Conservation (phyloP, 139 green algal genomes). For the Pseudopediastrum boryanum region DNA sequence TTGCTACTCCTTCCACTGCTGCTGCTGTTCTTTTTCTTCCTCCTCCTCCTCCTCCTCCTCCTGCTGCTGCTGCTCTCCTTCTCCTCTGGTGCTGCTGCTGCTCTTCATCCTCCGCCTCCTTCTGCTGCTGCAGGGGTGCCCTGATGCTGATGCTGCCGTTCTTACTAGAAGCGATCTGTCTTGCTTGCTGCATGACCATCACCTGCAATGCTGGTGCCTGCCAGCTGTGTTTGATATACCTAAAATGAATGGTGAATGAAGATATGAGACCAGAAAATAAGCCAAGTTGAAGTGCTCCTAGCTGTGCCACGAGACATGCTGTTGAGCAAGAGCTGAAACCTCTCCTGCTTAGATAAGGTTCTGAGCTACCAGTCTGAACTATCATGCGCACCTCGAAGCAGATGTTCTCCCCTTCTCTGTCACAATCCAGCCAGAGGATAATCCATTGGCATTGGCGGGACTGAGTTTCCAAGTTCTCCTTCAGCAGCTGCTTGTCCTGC, state of each 20-base stretch:
- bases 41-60: neutral
- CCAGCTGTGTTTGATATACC: too few species aligned
- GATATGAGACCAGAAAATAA: too few species aligned
- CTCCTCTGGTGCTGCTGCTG: neutral
- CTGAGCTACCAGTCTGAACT: too few species aligned
- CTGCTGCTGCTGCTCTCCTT: neutral
- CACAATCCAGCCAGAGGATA: constrained; percentile 98
- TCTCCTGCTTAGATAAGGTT: too few species aligned
- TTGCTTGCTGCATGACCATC: neutral
- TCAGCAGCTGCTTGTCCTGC: constrained; percentile 74
- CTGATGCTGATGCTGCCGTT: neutral
- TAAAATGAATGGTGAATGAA: too few species aligned
- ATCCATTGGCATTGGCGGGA: constrained; percentile 74
- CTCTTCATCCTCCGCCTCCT: neutral
- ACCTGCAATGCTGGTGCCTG: too few species aligned
- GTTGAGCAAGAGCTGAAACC: too few species aligned
- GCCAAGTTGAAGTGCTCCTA: too few species aligned
- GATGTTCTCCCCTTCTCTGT: constrained; percentile 98
- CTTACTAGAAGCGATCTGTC: neutral
- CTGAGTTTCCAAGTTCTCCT: constrained; percentile 80
- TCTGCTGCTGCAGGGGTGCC: neutral
- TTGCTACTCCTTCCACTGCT: too few species aligned
- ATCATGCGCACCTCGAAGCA: constrained; percentile 86
- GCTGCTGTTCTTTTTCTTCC: neutral
- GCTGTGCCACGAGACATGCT: too few species aligned